These are phyloP conservation scores for Neonectria neomacrospora DNA, from an alignment of 2,329 filamentous ascomycete genomes.

Conservation along the genomic window DNA sequence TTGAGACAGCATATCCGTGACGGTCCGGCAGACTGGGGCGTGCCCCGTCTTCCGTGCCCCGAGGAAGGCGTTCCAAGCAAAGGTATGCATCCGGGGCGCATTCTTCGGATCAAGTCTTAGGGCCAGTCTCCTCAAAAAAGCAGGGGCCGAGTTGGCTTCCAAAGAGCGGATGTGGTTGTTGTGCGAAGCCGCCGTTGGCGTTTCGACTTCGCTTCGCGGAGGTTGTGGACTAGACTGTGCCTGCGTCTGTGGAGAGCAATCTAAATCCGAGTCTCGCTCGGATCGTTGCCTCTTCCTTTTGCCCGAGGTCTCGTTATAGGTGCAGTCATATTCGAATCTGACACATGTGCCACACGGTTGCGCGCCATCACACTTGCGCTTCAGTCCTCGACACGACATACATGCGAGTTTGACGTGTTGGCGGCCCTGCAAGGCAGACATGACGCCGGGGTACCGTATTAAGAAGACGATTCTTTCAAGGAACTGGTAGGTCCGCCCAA, in stretches of 20 bases:
- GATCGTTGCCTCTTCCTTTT: slow-evolving; percentile 28
- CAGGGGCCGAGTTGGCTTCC: slow-evolving; percentile 67
- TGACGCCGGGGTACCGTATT: background rate
- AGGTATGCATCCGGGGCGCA: slow-evolving; percentile 64
- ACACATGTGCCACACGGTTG: slow-evolving; percentile 64
- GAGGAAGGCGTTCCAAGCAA: slow-evolving; percentile 63
- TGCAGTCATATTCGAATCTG: slow-evolving; percentile 64
- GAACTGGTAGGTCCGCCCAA: background rate
- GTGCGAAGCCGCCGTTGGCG: slow-evolving; percentile 32
- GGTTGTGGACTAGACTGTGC: background rate
- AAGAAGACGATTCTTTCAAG: too few relatives aligned
- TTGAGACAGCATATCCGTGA: slow-evolving; percentile 59
- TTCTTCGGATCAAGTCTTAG: slow-evolving; percentile 63
- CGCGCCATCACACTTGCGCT: slow-evolving; percentile 65
- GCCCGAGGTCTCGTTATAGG: slow-evolving; percentile 52
- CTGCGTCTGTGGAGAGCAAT: slow-evolving; percentile 9
- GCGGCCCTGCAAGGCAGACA: slow-evolving; percentile 39
- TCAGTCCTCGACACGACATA: slow-evolving; percentile 64
- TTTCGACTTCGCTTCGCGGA: slow-evolving; percentile 13
- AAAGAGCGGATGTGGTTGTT: slow-evolving; percentile 53
- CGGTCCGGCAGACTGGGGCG: slow-evolving; percentile 45
- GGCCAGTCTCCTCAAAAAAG: slow-evolving; percentile 64
- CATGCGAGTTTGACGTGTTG: slow-evolving; percentile 59
- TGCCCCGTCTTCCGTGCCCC: slow-evolving; percentile 42
- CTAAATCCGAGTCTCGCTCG: slow-evolving; percentile 1